Evolutionary conservation across 2,329 filamentous ascomycete species (phyloP).

Genomic region (Huntiella decipiens): DNA sequence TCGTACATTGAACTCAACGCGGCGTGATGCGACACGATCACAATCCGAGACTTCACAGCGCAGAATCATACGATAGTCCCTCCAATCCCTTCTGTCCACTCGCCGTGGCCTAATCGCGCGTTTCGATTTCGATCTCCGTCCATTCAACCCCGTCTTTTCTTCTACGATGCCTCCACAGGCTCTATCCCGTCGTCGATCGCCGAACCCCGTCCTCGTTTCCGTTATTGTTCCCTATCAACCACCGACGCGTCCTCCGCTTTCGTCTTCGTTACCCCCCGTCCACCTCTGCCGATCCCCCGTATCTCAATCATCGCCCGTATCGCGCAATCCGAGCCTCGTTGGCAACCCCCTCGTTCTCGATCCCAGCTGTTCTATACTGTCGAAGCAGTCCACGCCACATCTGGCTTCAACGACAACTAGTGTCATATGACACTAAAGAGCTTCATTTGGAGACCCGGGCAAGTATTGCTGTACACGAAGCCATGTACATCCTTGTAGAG

Average conservation of each 20-base stretch:
- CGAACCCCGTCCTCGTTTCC: background rate
- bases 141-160: slow-evolving; percentile 3
- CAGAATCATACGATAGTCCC: slow-evolving; percentile 14
- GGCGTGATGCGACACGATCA: slow-evolving; percentile 2
- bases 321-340: too few species aligned
- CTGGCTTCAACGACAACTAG: too few species aligned
- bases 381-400: too few species aligned
- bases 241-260: slow-evolving; percentile 13
- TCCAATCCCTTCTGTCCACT: background rate
- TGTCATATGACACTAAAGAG: too few species aligned
- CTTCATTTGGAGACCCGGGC: too few species aligned
- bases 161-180: background rate
- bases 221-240: background rate
- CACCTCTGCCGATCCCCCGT: slow-evolving; percentile 1
- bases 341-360: too few species aligned
- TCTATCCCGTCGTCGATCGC: background rate
- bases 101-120: slow-evolving; percentile 12
- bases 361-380: too few species aligned
- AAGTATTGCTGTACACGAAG: too few species aligned
- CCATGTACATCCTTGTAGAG: too few species aligned
- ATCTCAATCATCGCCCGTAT: slow-evolving; percentile 9
- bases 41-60: slow-evolving; percentile 2
- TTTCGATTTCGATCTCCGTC: slow-evolving; percentile 18
- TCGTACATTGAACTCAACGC: background rate
- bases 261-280: slow-evolving; percentile 11